A percentile compares a stretch with the other conserved stretches of the same genome.
Conservation (phyloP, 2,329 filamentous ascomycete genomes). For the Aspergillus sp. region DNA sequence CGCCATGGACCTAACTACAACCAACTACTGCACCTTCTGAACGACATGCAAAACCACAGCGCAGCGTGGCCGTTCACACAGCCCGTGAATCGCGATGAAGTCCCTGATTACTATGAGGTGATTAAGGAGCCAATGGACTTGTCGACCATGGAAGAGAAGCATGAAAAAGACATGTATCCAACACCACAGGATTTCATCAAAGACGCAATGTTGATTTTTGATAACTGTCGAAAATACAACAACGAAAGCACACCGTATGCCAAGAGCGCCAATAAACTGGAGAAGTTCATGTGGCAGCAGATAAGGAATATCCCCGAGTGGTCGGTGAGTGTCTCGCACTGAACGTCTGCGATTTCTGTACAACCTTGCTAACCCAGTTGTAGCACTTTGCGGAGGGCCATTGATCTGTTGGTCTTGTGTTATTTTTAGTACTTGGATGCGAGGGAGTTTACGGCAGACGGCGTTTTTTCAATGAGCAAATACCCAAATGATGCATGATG, state of each 20-base stretch:
- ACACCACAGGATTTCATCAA: slow-evolving; percentile 88
- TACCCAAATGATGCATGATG: slow-evolving; percentile 10
- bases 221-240: slow-evolving; percentile 95
- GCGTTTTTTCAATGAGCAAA: slow-evolving; percentile 11
- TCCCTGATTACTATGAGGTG: slow-evolving; percentile 97
- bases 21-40: slow-evolving; percentile 84
- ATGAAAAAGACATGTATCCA: slow-evolving; percentile 87
- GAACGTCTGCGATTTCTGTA: not conserved
- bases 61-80: slow-evolving; percentile 92
- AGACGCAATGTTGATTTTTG: slow-evolving; percentile 84
- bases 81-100: slow-evolving; percentile 91
- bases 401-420: slow-evolving; percentile 14
- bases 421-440: not conserved
- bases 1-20: slow-evolving; percentile 96
- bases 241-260: slow-evolving; percentile 92
- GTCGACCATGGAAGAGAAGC: slow-evolving; percentile 89
- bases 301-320: slow-evolving; percentile 91
- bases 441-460: slow-evolving; percentile 7
- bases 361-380: slow-evolving; percentile 1
- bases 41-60: slow-evolving; percentile 90
- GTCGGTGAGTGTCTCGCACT: slow-evolving; percentile 50
- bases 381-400: slow-evolving; percentile 39
- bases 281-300: slow-evolving; percentile 92
- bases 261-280: slow-evolving; percentile 89
- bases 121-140: slow-evolving; percentile 98